phyloP scores from a whole-genome alignment of 2,329 filamentous ascomycete genomes.

The Aureobasidium melanogenum region DNA sequence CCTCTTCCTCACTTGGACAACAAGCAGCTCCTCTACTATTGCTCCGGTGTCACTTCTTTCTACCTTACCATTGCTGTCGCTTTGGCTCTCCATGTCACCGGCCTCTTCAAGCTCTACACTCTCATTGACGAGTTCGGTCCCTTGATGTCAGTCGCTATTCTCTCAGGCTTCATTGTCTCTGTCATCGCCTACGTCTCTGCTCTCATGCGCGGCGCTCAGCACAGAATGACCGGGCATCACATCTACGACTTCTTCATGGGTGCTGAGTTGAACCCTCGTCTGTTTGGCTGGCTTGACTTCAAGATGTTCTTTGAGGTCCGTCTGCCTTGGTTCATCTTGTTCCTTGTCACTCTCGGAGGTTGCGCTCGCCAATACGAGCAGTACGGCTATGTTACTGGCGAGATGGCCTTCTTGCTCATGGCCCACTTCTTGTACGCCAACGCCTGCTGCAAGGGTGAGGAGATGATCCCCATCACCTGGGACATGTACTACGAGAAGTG shows the following conservation, averaged over 20 bases:
- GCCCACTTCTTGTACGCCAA: conserved; percentile 90
- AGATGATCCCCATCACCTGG: conserved; percentile 83
- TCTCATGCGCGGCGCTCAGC: conserved; percentile 66
- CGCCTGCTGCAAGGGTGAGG: conserved; percentile 84
- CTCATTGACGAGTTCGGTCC: conserved; percentile 93
- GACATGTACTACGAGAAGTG: conserved; percentile 97
- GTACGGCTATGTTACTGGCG: conserved; percentile 79
- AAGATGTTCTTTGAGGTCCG: conserved; percentile 96
- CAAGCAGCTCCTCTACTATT: conserved; percentile 88
- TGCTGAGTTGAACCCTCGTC: conserved; percentile 73
- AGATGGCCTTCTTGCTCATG: conserved; percentile 76
- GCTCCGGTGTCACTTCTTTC: conserved; percentile 79
- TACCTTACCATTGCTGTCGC: conserved; percentile 74
- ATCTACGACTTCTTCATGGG: conserved; percentile 91
- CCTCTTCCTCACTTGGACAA: conserved; percentile 72
- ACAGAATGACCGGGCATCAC: conserved; percentile 80
- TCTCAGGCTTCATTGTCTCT: conserved; percentile 78
- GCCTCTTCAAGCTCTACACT: conserved; percentile 80
- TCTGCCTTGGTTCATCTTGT: conserved; percentile 84
- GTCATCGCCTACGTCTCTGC: conserved; percentile 83
- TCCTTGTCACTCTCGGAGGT: conserved; percentile 66
- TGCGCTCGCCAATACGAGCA: conserved; percentile 75
- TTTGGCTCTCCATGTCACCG: conserved; percentile 67
- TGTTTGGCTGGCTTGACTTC: conserved; percentile 70
- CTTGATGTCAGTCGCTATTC: conserved; percentile 83